phyloP scores from a whole-genome alignment of 202 grass and related monocot species.

The Panicum virgatum region DNA sequence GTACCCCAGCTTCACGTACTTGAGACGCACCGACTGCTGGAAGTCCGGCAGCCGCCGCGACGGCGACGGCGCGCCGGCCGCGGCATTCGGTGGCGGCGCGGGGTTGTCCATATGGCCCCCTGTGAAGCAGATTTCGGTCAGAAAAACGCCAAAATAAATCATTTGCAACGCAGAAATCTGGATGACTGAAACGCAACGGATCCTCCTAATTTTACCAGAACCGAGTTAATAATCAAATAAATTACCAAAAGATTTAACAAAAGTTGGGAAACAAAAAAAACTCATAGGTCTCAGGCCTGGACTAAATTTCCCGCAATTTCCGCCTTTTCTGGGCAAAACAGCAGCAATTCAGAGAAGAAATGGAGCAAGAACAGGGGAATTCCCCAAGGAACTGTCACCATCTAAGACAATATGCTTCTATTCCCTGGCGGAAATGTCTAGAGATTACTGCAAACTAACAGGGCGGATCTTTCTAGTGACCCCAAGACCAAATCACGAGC shows the following conservation, averaged over 20 bases:
- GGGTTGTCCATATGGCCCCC: slow-evolving; percentile 19
- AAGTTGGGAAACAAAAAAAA: neutral
- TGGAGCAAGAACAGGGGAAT: neutral
- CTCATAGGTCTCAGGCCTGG: no score
- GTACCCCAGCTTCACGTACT: slow-evolving; percentile 98
- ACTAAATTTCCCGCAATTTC: neutral
- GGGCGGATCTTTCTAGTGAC: neutral
- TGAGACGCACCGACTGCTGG: slow-evolving; percentile 91
- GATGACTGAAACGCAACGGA: neutral
- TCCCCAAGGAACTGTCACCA: neutral
- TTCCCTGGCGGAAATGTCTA: no score
- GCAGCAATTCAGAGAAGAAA: neutral
- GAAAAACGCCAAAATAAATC: neutral
- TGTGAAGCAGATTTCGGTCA: neutral
- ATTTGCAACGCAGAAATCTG: neutral
- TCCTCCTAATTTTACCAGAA: neutral
- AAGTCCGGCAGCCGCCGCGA: slow-evolving; percentile 68
- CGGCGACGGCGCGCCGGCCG: slow-evolving; percentile 7
- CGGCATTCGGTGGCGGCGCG: neutral
- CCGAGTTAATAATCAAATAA: no score
- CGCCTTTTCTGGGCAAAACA: no score
- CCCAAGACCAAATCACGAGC: neutral
- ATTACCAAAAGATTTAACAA: neutral
- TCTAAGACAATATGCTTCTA: no score
- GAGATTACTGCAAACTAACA: no score